These are phyloP conservation scores for Xanthoconium purpureum DNA, from an alignment of 768 basidiomycete genomes.

Conservation along the genomic window DNA sequence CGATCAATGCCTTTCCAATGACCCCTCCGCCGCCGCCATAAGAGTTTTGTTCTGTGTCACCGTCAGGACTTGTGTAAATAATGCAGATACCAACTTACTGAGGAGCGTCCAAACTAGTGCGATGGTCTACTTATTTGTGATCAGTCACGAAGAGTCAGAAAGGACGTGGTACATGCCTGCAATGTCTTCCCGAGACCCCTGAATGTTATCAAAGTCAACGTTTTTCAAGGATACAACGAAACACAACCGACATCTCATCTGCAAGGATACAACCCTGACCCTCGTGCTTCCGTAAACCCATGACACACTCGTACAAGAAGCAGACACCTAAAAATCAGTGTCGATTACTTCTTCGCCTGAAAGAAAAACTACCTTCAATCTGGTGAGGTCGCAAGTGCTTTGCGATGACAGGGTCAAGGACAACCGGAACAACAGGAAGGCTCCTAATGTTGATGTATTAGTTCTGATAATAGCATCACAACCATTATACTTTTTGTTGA, in stretches of 20 bases:
- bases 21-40: constrained; percentile 53
- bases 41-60: constrained; percentile 71
- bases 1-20: constrained; percentile 83
- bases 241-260: constrained; percentile 76
- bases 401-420: constrained; percentile 83
- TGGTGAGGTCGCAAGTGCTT: constrained; percentile 85
- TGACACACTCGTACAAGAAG: constrained; percentile 94
- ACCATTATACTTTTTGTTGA: constrained; percentile 61
- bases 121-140: constrained; percentile 55
- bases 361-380: constrained; percentile 59
- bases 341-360: background rate
- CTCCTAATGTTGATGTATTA: constrained; percentile 41
- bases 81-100: constrained; percentile 49
- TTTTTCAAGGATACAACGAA: constrained; percentile 1
- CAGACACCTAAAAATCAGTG: constrained; percentile 51
- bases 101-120: constrained; percentile 90
- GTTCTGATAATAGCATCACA: background rate
- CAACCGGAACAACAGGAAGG: constrained; percentile 70
- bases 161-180: constrained; percentile 44
- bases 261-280: constrained; percentile 94
- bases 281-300: constrained; percentile 90
- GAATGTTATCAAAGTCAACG: constrained; percentile 16
- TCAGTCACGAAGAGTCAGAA: constrained; percentile 9
- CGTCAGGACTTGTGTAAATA: background rate
- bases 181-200: constrained; percentile 98